phyloP scores from a whole-genome alignment of 495 filamentous ascomycete genomes.

The Lepidopterella palustris region DNA sequence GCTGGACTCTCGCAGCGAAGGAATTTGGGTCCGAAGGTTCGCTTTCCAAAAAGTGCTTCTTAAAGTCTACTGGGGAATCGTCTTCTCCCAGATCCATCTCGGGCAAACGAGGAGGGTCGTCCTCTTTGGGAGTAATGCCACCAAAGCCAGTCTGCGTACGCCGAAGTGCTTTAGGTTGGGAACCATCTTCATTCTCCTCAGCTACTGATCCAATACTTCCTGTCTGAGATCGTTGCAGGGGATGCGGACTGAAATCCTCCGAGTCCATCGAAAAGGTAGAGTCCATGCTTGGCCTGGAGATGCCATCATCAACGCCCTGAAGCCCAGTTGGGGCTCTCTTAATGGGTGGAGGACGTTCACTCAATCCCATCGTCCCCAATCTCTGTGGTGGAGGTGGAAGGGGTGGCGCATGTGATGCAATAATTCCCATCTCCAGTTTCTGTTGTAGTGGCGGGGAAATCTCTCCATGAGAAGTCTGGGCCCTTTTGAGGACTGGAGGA shows the following conservation, averaged over 20 bases:
- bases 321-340: constrained; percentile 23
- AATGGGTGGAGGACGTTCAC: constrained; percentile 9
- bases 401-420: constrained; percentile 19
- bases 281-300: constrained; percentile 23
- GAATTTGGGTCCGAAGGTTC: constrained; percentile 31
- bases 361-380: constrained; percentile 23
- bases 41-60: constrained; percentile 20
- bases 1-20: constrained; percentile 51
- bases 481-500: constrained; percentile 12
- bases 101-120: constrained; percentile 10
- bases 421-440: constrained; percentile 26
- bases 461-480: constrained; percentile 18
- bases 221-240: constrained; percentile 5
- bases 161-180: constrained; percentile 17
- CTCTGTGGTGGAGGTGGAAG: constrained; percentile 16
- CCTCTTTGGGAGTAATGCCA: not conserved
- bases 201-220: constrained; percentile 11
- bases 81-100: constrained; percentile 10
- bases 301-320: constrained; percentile 11
- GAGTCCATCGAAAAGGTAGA: constrained; percentile 18
- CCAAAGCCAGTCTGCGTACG: constrained; percentile 22
- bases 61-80: constrained; percentile 19
- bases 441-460: constrained; percentile 23
- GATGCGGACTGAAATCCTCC: constrained; percentile 11
- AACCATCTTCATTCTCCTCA: constrained; percentile 24